phyloP scores from a whole-genome alignment of 345 rosid species.

The Cardiospermum halicacabum region DNA sequence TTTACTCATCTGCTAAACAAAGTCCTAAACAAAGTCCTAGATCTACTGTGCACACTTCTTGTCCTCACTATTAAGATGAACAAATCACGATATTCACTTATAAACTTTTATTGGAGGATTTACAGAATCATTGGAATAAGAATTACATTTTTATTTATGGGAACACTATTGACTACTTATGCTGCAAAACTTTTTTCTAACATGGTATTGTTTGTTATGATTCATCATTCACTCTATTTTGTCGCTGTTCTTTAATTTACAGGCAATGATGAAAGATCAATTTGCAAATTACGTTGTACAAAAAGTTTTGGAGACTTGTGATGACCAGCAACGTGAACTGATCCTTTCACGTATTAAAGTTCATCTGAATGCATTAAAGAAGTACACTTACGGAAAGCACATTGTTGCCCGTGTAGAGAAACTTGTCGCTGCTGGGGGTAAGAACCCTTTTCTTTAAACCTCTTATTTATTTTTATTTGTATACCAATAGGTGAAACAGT shows the following conservation, averaged over 20 bases:
- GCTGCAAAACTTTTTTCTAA: background rate
- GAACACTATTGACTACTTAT: too few relatives aligned
- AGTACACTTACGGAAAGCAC: constrained; percentile 82
- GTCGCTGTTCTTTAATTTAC: constrained; percentile 1
- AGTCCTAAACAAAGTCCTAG: background rate
- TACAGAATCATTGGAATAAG: background rate
- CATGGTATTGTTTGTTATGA: background rate
- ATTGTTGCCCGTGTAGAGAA: constrained; percentile 86
- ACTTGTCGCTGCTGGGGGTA: constrained; percentile 88
- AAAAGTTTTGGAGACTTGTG: constrained; percentile 78
- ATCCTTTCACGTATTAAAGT: constrained; percentile 68
- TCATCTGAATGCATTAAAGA: constrained; percentile 74
- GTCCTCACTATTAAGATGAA: background rate
- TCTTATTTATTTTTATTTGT: background rate
- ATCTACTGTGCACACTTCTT: background rate
- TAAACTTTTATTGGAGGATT: background rate
- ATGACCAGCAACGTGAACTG: constrained; percentile 68
- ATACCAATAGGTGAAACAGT: background rate
- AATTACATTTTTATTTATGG: too few relatives aligned
- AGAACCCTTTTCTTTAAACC: background rate
- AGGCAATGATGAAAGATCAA: constrained; percentile 95
- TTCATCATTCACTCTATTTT: background rate
- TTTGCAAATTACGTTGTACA: constrained; percentile 88
- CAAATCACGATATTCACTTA: background rate
- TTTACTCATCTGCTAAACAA: background rate